Conservation (phyloP, 257 asterid species). For the Coffea eugenioides region DNA sequence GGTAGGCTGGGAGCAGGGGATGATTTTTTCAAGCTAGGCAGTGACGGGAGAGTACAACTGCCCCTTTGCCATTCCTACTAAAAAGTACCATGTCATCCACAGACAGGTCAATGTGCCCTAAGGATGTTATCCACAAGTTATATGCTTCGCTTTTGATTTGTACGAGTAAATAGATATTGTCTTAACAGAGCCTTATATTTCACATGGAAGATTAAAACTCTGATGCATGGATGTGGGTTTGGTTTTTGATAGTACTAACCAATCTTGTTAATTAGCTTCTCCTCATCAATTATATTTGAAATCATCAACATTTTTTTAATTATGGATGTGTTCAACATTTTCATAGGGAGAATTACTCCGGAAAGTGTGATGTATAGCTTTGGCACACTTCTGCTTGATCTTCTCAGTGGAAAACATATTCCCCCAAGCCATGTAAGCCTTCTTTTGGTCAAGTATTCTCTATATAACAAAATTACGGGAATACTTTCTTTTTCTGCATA, state of each 20-base stretch:
- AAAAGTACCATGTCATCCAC: not conserved
- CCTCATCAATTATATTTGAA: not conserved
- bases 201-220: not conserved
- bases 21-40: not conserved
- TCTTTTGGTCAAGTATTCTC: conserved; percentile 18
- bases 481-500: too few relatives aligned
- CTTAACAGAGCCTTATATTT: not conserved
- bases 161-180: not conserved
- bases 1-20: not conserved
- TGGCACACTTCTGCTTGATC: conserved; percentile 93
- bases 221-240: not conserved
- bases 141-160: not conserved
- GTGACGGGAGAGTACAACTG: not conserved
- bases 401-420: conserved; percentile 92
- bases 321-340: conserved; percentile 13
- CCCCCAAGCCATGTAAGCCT: conserved; percentile 92
- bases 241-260: not conserved
- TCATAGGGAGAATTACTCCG: conserved; percentile 79
- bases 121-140: not conserved
- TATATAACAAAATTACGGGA: not conserved
- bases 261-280: not conserved
- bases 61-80: not conserved
- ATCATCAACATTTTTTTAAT: not conserved
- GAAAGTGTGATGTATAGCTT: conserved; percentile 93
- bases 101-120: not conserved